phyloP scores from a whole-genome alignment of 1,139 yeast species.

The Pichia sp. region DNA sequence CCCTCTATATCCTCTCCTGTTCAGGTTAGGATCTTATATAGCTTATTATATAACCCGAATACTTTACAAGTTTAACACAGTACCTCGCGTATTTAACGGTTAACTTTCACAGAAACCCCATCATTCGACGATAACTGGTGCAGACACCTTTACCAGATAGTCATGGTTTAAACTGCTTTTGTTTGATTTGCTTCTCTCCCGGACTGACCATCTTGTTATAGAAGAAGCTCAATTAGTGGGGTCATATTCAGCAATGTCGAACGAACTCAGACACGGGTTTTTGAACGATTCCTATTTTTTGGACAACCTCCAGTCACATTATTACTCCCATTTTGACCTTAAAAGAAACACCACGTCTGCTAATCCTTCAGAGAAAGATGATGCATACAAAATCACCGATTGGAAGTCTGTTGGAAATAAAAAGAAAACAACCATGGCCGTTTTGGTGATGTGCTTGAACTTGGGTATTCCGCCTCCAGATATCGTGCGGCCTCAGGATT shows the following conservation, averaged over 20 bases:
- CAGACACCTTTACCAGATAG: no score
- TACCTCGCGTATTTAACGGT: no score
- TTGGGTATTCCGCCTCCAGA: constrained; percentile 98
- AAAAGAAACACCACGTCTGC: constrained; percentile 91
- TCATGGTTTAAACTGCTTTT: no score
- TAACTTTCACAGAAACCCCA: no score
- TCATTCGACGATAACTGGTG: no score
- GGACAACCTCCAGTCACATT: constrained; percentile 22
- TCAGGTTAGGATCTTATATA: no score
- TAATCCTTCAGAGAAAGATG: constrained; percentile 59
- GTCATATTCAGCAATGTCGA: constrained; percentile 5
- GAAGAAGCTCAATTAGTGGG: no score
- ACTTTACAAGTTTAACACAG: no score
- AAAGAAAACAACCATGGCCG: constrained; percentile 93
- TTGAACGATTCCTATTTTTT: constrained; percentile 22
- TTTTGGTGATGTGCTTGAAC: constrained; percentile 80
- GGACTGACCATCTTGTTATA: no score
- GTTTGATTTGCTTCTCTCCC: no score
- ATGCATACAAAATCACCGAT: constrained; percentile 61
- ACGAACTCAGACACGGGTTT: constrained; percentile 24
- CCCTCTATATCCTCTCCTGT: no score
- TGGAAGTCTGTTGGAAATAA: constrained; percentile 91
- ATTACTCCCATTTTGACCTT: constrained; percentile 25
- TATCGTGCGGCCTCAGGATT: constrained; percentile 85
- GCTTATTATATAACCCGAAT: no score